Conservation (phyloP, 805 yeast species). For the Nakazawaea molendinolei region DNA sequence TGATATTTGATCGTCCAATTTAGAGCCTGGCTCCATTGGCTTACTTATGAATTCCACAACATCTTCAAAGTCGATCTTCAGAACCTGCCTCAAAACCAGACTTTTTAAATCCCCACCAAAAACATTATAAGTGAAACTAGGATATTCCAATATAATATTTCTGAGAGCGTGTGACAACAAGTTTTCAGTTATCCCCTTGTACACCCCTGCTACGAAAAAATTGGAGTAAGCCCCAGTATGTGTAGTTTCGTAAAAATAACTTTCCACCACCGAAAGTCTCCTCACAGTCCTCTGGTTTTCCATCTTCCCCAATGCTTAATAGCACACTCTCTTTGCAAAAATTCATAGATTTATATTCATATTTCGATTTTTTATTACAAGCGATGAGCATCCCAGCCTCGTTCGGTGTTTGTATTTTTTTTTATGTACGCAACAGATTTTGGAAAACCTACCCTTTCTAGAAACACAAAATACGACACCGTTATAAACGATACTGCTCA, state of each 20-base stretch:
- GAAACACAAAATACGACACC: too few relatives aligned
- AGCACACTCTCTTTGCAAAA: too few relatives aligned
- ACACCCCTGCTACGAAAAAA: constrained; percentile 8
- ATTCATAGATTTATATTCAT: too few relatives aligned
- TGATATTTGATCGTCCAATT: constrained; percentile 1
- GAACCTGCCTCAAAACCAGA: neutral
- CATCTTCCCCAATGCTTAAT: too few relatives aligned
- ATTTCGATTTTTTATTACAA: too few relatives aligned
- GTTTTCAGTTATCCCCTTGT: neutral
- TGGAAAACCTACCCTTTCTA: too few relatives aligned
- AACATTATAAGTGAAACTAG: constrained; percentile 1
- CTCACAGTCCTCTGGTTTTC: too few relatives aligned
- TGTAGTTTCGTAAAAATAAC: constrained; percentile 7
- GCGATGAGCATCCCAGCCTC: too few relatives aligned
- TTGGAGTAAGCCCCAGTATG: neutral
- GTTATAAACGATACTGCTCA: too few relatives aligned
- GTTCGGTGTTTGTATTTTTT: too few relatives aligned
- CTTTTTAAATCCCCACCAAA: neutral
- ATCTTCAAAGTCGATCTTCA: neutral
- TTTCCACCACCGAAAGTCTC: too few relatives aligned
- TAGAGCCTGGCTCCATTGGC: neutral
- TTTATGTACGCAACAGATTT: too few relatives aligned
- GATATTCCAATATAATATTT: constrained; percentile 13
- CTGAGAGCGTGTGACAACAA: constrained; percentile 13
- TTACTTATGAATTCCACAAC: constrained; percentile 4